Percentiles rank a stretch among this genome's conserved stretches.
Evolutionary conservation across 129 eudicot species (phyloP).

Genomic region (Chrysanthemum lavandulifolium): DNA sequence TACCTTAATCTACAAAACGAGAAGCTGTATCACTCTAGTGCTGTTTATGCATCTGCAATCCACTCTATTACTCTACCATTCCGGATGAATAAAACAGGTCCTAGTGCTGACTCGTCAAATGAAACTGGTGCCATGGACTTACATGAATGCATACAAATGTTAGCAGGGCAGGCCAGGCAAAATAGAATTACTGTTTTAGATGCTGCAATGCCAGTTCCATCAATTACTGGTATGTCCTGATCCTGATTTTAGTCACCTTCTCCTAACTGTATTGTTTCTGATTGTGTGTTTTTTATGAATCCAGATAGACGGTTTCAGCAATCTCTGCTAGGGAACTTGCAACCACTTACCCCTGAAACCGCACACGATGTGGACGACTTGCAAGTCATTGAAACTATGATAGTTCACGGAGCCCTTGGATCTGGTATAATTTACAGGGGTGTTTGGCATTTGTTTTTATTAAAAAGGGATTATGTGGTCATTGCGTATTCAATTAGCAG

Average conservation of each 20-base stretch:
- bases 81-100: conserved; percentile 67
- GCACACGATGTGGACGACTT: conserved; percentile 67
- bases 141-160: conserved; percentile 59
- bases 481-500: too few species aligned
- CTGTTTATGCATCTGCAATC: conserved; percentile 85
- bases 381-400: conserved; percentile 66
- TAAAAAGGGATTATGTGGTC: too few species aligned
- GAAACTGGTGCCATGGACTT: conserved; percentile 58
- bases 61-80: conserved; percentile 83
- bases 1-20: conserved; percentile 55
- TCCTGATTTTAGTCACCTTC: background rate
- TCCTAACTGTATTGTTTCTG: conserved; percentile 5
- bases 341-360: conserved; percentile 70
- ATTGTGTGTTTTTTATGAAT: conserved; percentile 20
- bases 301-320: conserved; percentile 47
- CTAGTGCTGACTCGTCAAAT: conserved; percentile 39
- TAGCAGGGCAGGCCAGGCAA: conserved; percentile 79
- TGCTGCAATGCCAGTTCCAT: conserved; percentile 78
- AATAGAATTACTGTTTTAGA: conserved; percentile 66
- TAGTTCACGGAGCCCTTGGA: conserved; percentile 66
- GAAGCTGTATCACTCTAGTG: conserved; percentile 79
- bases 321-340: conserved; percentile 50
- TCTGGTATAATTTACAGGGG: conserved; percentile 43
- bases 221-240: conserved; percentile 51
- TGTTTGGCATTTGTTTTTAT: too few species aligned